Base-by-base conservation (phyloP, 495 filamentous ascomycete genomes). In the Schizothecium vesticola region DNA sequence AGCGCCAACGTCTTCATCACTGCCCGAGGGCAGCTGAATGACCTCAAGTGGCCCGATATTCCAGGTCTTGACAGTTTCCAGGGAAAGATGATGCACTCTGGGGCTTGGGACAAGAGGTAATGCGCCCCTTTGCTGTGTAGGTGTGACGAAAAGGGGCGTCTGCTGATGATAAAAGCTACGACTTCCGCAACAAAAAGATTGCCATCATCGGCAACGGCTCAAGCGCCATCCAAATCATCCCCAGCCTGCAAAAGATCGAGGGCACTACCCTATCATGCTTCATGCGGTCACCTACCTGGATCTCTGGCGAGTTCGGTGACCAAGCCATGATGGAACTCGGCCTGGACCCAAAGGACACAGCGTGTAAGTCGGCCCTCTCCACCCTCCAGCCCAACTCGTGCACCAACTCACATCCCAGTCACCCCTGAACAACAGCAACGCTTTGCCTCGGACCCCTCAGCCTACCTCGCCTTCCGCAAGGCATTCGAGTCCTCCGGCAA, bases 181-280 rank as follows among this genome's bases (percentile, higher is more conserved):
- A 82, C 70, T 74, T 86, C 51, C 67, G 66, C 26, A 78, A 81
- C 65, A 88, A 88, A 74, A 79, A 75, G 62, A 80, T 89, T 43
- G 86, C 77, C 3, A 67, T 85, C 8, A 79, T 85, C n/a, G 82
- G 83, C 13, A 83, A 80, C 81, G 88, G 90, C 24, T 88, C 89
- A 22, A 91, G 88, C 21, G 86, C 86, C 11, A 88, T 86, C n/a
- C 90, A 92, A 73, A 90, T 92, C 69, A 81, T 90, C 24, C 88
- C 90, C 16, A 85, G 84, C 58, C 79, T 91, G 28, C 86, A 86
- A 59, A 85, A 85, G 61, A 68, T 84, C 7, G 82, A 84, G 58
- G 81, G 80, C 6, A 75, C 83, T n/a, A 75, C 82, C 12, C 76
- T 91, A 6, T 87, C 85, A 1, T 84, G 90, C 59, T 92, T 88